Evolutionary conservation across 2,329 filamentous ascomycete species (phyloP).

Genomic region (Botrytis hyacinthi): DNA sequence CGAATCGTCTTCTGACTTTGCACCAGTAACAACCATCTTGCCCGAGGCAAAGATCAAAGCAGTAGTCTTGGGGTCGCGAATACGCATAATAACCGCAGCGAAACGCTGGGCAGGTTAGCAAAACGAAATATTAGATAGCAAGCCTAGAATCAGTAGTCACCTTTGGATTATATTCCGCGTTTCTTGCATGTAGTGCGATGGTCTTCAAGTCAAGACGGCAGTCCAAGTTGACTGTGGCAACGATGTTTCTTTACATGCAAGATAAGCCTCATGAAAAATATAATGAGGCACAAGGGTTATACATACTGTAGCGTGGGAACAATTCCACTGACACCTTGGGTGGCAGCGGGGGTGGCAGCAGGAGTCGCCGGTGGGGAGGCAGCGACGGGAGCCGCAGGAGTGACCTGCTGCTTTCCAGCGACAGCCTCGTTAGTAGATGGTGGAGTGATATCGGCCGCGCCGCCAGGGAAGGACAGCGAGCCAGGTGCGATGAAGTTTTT

Average conservation of each 20-base stretch:
- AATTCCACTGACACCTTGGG: conserved; percentile 78
- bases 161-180: conserved; percentile 98
- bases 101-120: conserved; percentile 70
- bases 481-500: conserved; percentile 93
- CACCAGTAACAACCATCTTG: conserved; percentile 99
- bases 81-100: conserved; percentile 98
- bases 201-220: conserved; percentile 98
- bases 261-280: conserved; percentile 51
- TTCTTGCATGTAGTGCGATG: conserved; percentile 95
- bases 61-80: conserved; percentile 97
- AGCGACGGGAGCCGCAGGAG: conserved; percentile 60
- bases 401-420: conserved; percentile 54
- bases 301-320: conserved; percentile 97
- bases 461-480: conserved; percentile 88
- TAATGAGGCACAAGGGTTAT: conserved; percentile 46
- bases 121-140: conserved; percentile 45
- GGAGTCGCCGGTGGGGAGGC: conserved; percentile 86
- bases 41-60: conserved; percentile 96
- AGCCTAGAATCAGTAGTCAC: conserved; percentile 55
- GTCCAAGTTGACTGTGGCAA: conserved; percentile 97
- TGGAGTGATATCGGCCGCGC: conserved; percentile 77
- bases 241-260: conserved; percentile 79
- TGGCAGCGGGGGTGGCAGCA: conserved; percentile 84
- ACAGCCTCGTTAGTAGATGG: conserved; percentile 66
- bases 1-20: conserved; percentile 96